Conservation (phyloP, 192 early-diverging fungal genomes). For the Linnemannia hyalina region DNA sequence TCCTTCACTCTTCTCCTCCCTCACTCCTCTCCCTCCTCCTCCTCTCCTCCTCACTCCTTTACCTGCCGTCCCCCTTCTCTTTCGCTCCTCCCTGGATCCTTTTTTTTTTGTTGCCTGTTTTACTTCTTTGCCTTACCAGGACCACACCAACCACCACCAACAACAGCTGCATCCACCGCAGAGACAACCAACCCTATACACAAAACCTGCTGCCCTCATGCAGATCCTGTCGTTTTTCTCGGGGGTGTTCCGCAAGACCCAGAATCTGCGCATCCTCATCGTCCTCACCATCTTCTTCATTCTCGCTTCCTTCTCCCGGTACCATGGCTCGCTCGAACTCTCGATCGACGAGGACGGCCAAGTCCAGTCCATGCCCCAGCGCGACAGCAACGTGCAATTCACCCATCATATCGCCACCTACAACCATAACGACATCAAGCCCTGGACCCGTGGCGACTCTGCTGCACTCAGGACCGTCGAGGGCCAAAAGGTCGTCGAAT, state of each 20-base stretch:
- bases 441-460: slow-evolving; percentile 40
- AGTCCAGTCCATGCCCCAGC: slow-evolving; percentile 35
- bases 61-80: too few species aligned
- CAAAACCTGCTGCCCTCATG: not conserved
- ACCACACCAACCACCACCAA: not conserved
- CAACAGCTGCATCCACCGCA: not conserved
- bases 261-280: slow-evolving; percentile 30
- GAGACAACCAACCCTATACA: not conserved
- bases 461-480: slow-evolving; percentile 23
- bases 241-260: slow-evolving; percentile 21
- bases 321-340: slow-evolving; percentile 48
- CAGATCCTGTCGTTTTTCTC: slow-evolving; percentile 2
- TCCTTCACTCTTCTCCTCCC: not conserved
- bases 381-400: slow-evolving; percentile 18
- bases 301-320: slow-evolving; percentile 41
- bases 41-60: not conserved
- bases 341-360: slow-evolving; percentile 52
- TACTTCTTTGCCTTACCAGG: not conserved
- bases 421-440: slow-evolving; percentile 33
- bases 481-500: slow-evolving; percentile 30
- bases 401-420: slow-evolving; percentile 52
- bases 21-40: not conserved
- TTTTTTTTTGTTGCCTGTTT: not conserved
- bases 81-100: not conserved
- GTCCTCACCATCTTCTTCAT: slow-evolving; percentile 33